Percentiles rank a stretch among this genome's conserved stretches.
These are phyloP conservation scores for Panicum hallii DNA, from an alignment of 202 grass and related monocot species.

Conservation along the genomic window DNA sequence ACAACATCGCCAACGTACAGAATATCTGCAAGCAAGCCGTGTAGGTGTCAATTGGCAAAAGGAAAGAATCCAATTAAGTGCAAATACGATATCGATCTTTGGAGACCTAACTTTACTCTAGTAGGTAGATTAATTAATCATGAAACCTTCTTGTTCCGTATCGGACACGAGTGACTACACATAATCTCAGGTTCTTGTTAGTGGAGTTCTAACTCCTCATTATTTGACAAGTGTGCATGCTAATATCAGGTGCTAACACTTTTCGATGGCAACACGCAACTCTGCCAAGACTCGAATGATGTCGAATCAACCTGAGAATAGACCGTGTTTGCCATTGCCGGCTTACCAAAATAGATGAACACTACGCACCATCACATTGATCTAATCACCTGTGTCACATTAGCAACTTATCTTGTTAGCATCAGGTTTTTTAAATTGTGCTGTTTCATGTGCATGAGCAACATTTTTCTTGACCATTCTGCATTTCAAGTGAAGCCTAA, in stretches of 20 bases:
- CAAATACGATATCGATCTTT: not conserved
- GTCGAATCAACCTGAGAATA: not conserved
- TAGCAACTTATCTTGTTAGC: not conserved
- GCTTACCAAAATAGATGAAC: not conserved
- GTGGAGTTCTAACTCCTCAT: conserved; percentile 5
- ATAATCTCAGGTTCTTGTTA: not conserved
- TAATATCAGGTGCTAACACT: not conserved
- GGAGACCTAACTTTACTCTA: not conserved
- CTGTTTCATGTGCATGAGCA: not conserved
- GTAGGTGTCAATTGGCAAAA: not conserved
- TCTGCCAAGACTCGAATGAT: not conserved
- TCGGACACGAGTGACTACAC: not conserved
- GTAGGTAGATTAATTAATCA: conserved; percentile 29
- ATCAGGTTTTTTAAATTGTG: not conserved
- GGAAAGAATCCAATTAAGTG: not conserved
- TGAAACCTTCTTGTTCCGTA: not conserved
- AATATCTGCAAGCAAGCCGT: not conserved
- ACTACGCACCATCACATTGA: not conserved
- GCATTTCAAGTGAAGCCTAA: not conserved
- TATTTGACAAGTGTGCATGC: not conserved
- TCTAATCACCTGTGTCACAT: not conserved
- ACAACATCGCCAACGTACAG: not conserved
- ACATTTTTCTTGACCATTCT: not conserved
- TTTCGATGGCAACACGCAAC: not conserved
- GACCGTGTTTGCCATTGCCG: not conserved